Conservation (phyloP, 306 rosid species). For the Casuarina glauca region DNA sequence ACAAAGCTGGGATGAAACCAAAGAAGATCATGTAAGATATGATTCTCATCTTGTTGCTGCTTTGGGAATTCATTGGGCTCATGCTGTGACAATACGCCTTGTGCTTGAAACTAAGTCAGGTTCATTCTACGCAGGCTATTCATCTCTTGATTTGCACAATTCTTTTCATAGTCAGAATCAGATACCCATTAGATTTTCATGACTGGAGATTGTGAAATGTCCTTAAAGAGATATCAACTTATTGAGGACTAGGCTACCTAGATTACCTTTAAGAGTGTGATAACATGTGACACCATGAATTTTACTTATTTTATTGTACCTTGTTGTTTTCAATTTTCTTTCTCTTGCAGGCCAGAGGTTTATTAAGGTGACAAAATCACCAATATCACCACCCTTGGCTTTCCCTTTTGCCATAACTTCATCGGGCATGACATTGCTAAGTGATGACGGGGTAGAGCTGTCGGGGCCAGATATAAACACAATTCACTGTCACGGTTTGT, state of each 20-base stretch:
- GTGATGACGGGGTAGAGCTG: conserved; percentile 63
- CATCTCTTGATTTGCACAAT: not conserved
- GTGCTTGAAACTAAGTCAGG: conserved; percentile 90
- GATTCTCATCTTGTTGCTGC: conserved; percentile 95
- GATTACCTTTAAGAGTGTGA: conserved; percentile 3
- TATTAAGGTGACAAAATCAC: conserved; percentile 85
- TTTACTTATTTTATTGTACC: not conserved
- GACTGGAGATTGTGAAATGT: not conserved
- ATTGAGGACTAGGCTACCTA: not conserved
- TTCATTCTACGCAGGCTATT: conserved; percentile 22
- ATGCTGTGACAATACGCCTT: conserved; percentile 89
- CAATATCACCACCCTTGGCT: conserved; percentile 78
- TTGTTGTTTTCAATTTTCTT: conserved; percentile 23
- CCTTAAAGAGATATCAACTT: conserved; percentile 1
- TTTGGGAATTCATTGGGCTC: conserved; percentile 96
- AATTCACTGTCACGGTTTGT: conserved; percentile 84
- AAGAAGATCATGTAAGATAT: conserved; percentile 38
- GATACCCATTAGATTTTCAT: not conserved
- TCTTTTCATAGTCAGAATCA: not conserved
- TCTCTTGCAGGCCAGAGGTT: conserved; percentile 67
- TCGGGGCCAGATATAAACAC: conserved; percentile 64
- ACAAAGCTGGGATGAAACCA: conserved; percentile 30
- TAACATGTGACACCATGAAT: not conserved
- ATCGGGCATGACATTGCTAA: conserved; percentile 65
- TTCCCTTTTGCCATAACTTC: conserved; percentile 72